Percentiles rank a stretch among this genome's conserved stretches.
Conservation (phyloP, 495 filamentous ascomycete species). For the Penicillium cosmopolitanum region DNA sequence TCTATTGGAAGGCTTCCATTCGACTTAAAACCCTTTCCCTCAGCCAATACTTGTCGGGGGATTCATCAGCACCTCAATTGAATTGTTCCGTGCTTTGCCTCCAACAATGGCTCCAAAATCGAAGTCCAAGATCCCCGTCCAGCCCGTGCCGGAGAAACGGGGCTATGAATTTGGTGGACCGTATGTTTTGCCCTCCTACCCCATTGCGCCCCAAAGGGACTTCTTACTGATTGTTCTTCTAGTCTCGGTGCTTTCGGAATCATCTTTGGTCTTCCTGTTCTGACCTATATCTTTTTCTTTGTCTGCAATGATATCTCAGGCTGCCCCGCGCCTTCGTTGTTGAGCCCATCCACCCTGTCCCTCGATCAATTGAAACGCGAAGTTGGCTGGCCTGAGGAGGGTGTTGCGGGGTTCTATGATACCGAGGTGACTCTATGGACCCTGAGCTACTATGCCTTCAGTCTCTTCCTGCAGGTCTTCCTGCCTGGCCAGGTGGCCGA, state of each 20-base stretch:
- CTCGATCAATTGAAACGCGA: conserved; percentile 74
- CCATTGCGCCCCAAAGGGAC: not conserved
- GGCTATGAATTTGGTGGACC: conserved; percentile 87
- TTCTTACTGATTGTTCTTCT: conserved; percentile 25
- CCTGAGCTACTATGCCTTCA: conserved; percentile 79
- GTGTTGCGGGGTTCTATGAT: conserved; percentile 64
- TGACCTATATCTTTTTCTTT: conserved; percentile 77
- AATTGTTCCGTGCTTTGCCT: not conserved
- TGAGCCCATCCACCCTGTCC: conserved; percentile 72
- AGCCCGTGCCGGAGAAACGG: conserved; percentile 51
- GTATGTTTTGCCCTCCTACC: conserved; percentile 57
- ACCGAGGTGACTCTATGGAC: conserved; percentile 63
- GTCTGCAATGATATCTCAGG: conserved; percentile 91
- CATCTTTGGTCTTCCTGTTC: conserved; percentile 73
- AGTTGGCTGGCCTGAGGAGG: conserved; percentile 74
- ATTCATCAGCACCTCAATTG: conserved; percentile 1
- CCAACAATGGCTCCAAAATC: conserved; percentile 36
- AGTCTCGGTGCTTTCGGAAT: conserved; percentile 78
- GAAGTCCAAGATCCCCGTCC: conserved; percentile 28
- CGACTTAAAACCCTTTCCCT: not conserved
- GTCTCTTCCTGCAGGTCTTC: conserved; percentile 71
- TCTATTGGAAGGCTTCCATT: not conserved
- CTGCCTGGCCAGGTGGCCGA: conserved; percentile 75
- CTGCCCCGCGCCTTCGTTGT: conserved; percentile 85
- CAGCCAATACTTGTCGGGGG: not conserved